Conservation (phyloP, 2,329 filamentous ascomycete species). For the Hansfordia pulvinata region DNA sequence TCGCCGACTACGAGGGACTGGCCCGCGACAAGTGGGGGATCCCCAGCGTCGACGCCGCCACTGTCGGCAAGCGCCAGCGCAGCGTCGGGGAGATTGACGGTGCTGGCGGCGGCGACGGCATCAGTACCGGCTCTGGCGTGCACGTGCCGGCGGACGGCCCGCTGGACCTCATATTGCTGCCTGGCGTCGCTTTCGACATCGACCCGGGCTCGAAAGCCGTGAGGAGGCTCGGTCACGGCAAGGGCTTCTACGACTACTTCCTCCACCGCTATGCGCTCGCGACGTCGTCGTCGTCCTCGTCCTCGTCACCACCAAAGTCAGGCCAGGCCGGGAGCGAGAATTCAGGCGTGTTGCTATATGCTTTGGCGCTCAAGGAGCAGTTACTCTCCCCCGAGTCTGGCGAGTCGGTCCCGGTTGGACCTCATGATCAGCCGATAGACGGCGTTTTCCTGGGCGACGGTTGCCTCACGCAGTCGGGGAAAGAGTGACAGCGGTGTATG, state of each 20-base stretch:
- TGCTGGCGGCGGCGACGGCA: conserved; percentile 22
- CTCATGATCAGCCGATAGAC: conserved; percentile 69
- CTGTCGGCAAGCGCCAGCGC: conserved; percentile 53
- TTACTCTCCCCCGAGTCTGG: conserved; percentile 45
- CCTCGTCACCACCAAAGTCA: no score
- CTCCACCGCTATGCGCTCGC: conserved; percentile 57
- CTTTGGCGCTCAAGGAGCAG: conserved; percentile 77
- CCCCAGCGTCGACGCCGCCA: conserved; percentile 60
- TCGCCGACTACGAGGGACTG: conserved; percentile 67
- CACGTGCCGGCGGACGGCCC: conserved; percentile 30
- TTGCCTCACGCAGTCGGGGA: no score
- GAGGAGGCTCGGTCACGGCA: conserved; percentile 79
- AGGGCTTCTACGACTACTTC: conserved; percentile 95
- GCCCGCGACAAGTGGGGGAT: conserved; percentile 84
- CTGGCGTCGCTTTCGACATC: conserved; percentile 81
- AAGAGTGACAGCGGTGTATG: no score
- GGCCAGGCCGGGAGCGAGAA: conserved; percentile 18
- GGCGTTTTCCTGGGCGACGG: conserved; percentile 63
- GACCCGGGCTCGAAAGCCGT: conserved; percentile 38
- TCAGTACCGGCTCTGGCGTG: no score
- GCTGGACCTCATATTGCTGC: conserved; percentile 80
- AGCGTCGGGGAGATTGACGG: conserved; percentile 52
- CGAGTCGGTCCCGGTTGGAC: conserved; percentile 58
- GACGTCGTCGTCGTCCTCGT: no score
- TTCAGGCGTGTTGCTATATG: conserved; percentile 42